A percentile compares a stretch with the other conserved stretches of the same genome.
Conservation (phyloP, 208 protist species). For the Trypanosoma grayi region DNA sequence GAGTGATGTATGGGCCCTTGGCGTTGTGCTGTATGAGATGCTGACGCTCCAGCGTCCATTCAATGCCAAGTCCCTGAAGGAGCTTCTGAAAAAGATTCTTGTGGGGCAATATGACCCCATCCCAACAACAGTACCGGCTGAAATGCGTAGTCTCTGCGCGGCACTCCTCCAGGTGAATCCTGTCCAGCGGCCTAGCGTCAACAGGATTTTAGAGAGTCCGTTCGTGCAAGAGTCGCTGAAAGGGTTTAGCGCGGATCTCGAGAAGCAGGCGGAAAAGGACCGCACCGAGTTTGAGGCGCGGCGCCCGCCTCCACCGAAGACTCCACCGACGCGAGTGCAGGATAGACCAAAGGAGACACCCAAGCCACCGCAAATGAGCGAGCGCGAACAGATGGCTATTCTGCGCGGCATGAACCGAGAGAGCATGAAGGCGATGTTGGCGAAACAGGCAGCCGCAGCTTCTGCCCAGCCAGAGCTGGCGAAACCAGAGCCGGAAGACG, state of each 20-base stretch:
- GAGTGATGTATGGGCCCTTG: constrained; percentile 92
- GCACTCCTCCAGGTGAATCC: constrained; percentile 84
- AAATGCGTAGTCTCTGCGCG: constrained; percentile 79
- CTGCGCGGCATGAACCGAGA: constrained; percentile 86
- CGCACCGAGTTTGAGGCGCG: constrained; percentile 63
- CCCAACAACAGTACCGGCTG: constrained; percentile 59
- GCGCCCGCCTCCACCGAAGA: constrained; percentile 5
- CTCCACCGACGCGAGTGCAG: constrained; percentile 10
- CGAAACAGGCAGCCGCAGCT: constrained; percentile 51
- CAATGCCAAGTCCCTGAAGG: constrained; percentile 85
- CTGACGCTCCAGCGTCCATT: constrained; percentile 90
- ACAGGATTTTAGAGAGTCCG: constrained; percentile 81
- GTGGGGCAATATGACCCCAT: constrained; percentile 87
- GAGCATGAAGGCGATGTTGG: constrained; percentile 81
- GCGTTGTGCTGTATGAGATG: constrained; percentile 90
- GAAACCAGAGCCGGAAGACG: constrained; percentile 7
- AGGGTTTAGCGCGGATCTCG: constrained; percentile 79
- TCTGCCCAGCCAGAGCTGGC: constrained; percentile 8
- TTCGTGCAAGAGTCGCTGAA: constrained; percentile 85
- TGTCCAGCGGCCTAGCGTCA: constrained; percentile 81
- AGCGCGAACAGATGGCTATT: constrained; percentile 88
- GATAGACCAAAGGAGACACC: constrained; percentile 27
- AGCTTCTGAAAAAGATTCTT: constrained; percentile 90
- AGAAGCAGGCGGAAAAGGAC: constrained; percentile 83
- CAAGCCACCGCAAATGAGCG: constrained; percentile 47